Evolutionary conservation across 257 asterid genomes (phyloP).

Genomic region (Scutellaria barbata): DNA sequence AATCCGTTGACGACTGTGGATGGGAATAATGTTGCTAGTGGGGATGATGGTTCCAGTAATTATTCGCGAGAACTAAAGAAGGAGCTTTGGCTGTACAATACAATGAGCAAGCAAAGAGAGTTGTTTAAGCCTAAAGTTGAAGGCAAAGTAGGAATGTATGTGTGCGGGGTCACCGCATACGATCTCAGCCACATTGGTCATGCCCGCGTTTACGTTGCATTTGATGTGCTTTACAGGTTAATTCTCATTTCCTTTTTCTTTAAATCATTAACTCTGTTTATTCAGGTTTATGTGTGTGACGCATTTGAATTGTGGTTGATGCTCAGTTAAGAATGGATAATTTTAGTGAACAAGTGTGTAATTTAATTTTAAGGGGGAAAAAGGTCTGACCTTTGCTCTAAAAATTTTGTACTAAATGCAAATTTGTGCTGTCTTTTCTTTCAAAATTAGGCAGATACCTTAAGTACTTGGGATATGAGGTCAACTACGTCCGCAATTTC

Average conservation of each 20-base stretch:
- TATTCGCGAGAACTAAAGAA: constrained; percentile 32
- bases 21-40: constrained; percentile 3
- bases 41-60: constrained; percentile 1
- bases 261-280: background rate
- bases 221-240: constrained; percentile 87
- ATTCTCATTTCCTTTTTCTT: constrained; percentile 19
- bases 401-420: constrained; percentile 33
- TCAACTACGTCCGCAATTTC: constrained; percentile 92
- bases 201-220: constrained; percentile 92
- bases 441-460: constrained; percentile 86
- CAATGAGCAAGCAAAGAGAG: constrained; percentile 81
- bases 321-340: background rate
- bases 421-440: constrained; percentile 31
- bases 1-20: constrained; percentile 34
- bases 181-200: constrained; percentile 99
- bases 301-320: constrained; percentile 26
- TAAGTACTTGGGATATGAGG: constrained; percentile 86
- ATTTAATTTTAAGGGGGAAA: background rate
- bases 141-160: constrained; percentile 92
- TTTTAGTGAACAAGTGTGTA: constrained; percentile 8
- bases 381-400: constrained; percentile 24
- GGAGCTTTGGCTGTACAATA: constrained; percentile 82
- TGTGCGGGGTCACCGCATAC: constrained; percentile 95
- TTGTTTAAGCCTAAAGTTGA: constrained; percentile 71
- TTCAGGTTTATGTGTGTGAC: background rate